phyloP scores from a whole-genome alignment of 1,284 basidiomycete genomes.

The Apiotrichum gamsii region DNA sequence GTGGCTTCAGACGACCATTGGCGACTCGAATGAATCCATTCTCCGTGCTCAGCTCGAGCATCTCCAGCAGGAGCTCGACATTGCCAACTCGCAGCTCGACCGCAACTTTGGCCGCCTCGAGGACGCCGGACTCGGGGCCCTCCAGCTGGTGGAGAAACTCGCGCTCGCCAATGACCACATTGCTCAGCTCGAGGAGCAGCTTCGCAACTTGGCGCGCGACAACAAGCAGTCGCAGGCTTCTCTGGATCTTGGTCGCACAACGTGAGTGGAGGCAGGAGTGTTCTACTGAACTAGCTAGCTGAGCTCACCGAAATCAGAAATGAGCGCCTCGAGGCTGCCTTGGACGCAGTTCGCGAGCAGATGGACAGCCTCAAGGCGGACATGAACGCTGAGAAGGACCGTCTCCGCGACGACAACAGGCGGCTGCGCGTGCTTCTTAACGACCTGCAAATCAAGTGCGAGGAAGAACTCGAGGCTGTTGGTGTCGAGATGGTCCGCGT shows the following conservation, averaged over 20 bases:
- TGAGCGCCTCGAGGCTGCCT: slow-evolving; percentile 22
- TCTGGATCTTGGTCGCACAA: not conserved
- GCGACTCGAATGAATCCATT: slow-evolving; percentile 40
- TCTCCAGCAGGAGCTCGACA: slow-evolving; percentile 45
- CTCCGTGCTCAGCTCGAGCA: slow-evolving; percentile 46
- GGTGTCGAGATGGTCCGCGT: not conserved
- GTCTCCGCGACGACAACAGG: slow-evolving; percentile 28
- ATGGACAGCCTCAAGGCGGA: slow-evolving; percentile 30
- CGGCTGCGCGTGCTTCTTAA: slow-evolving; percentile 24
- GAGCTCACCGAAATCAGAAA: slow-evolving; percentile 14
- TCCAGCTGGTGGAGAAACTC: slow-evolving; percentile 47
- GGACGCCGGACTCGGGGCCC: slow-evolving; percentile 43
- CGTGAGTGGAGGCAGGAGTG: not conserved
- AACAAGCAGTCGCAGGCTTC: slow-evolving; percentile 26
- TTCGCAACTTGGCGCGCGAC: slow-evolving; percentile 23
- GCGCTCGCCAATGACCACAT: slow-evolving; percentile 42
- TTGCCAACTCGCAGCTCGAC: slow-evolving; percentile 49
- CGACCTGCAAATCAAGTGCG: slow-evolving; percentile 18
- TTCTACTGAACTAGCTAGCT: not conserved
- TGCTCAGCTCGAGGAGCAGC: slow-evolving; percentile 41
- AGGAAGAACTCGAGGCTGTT: slow-evolving; percentile 20
- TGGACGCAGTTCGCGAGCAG: slow-evolving; percentile 28
- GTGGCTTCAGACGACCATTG: slow-evolving; percentile 42
- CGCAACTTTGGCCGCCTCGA: slow-evolving; percentile 49
- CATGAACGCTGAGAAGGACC: slow-evolving; percentile 22